Evolutionary conservation across 1,284 basidiomycete species (phyloP).

Genomic region (Pascua sp.): DNA sequence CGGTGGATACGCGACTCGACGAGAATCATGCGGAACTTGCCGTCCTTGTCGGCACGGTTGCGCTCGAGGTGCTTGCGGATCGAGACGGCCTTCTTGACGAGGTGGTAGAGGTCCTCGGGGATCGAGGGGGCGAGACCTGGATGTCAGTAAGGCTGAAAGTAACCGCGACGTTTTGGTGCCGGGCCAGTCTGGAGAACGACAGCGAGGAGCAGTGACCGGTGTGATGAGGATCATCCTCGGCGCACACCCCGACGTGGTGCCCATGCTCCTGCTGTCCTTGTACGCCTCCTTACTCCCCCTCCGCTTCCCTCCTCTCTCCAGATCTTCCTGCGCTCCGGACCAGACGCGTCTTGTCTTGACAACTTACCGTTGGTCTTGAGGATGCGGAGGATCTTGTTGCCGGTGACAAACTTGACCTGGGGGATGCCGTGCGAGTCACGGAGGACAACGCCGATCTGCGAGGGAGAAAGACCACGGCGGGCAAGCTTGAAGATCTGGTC

Average conservation of each 20-base stretch:
- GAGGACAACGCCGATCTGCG: conserved; percentile 96
- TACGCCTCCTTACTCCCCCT: no score
- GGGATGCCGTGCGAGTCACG: conserved; percentile 98
- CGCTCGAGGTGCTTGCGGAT: conserved; percentile 98
- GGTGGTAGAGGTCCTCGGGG: conserved; percentile 99
- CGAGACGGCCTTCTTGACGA: conserved; percentile 99
- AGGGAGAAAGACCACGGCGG: conserved; percentile 94
- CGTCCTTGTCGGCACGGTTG: conserved; percentile 97
- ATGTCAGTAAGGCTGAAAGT: neutral
- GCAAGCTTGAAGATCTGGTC: conserved; percentile 97
- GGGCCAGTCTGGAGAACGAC: neutral
- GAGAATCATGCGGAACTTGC: conserved; percentile 96
- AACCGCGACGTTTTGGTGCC: neutral
- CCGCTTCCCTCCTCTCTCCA: neutral
- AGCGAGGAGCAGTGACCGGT: neutral
- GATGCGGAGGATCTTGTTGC: conserved; percentile 99
- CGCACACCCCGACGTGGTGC: neutral
- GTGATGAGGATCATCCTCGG: neutral
- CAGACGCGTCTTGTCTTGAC: neutral
- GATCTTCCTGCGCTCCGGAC: no score
- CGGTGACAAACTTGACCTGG: conserved; percentile 92
- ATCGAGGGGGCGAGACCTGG: conserved; percentile 92
- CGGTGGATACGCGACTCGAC: conserved; percentile 99
- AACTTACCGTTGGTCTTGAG: conserved; percentile 86
- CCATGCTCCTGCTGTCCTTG: no score